Evolutionary conservation across 345 rosid genomes (phyloP).

Genomic region (Brassica incana): DNA sequence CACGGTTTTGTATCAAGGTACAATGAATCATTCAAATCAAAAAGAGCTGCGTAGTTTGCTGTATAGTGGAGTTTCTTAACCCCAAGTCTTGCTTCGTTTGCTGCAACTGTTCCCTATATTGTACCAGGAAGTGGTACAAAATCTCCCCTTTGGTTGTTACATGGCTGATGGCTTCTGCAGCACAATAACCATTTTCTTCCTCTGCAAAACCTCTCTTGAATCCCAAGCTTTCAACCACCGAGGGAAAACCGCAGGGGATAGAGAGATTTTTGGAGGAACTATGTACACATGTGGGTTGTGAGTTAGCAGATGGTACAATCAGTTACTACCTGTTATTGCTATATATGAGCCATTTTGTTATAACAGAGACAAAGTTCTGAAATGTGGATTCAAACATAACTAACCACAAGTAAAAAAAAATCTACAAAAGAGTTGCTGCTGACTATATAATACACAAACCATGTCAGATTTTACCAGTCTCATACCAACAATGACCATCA

Average conservation of each 20-base stretch:
- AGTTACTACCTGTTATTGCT: slow-evolving; percentile 45
- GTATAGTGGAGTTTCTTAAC: background rate
- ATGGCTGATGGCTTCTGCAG: slow-evolving; percentile 73
- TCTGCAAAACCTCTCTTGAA: slow-evolving; percentile 63
- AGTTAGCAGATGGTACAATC: slow-evolving; percentile 79
- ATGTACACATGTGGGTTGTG: slow-evolving; percentile 91
- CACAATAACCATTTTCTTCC: slow-evolving; percentile 67
- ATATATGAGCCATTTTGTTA: slow-evolving; percentile 10
- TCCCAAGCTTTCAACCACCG: slow-evolving; percentile 66
- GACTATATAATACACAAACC: slow-evolving; percentile 33
- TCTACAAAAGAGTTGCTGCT: slow-evolving; percentile 9
- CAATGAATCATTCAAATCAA: background rate
- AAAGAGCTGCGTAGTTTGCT: too few relatives aligned
- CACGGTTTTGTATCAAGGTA: slow-evolving; percentile 74
- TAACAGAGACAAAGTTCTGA: background rate
- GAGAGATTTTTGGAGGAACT: slow-evolving; percentile 66
- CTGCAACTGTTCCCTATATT: slow-evolving; percentile 72
- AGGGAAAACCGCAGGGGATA: slow-evolving; percentile 62
- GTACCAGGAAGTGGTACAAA: slow-evolving; percentile 91
- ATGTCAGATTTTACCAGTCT: slow-evolving; percentile 15
- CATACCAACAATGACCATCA: slow-evolving; percentile 28
- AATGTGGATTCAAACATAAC: background rate
- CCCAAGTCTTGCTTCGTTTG: slow-evolving; percentile 3
- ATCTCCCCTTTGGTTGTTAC: slow-evolving; percentile 75
- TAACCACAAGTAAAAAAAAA: background rate